A percentile compares a stretch with the other conserved stretches of the same genome.
Conservation (phyloP, 2,329 filamentous ascomycete species). For the Ilyonectria sp. region DNA sequence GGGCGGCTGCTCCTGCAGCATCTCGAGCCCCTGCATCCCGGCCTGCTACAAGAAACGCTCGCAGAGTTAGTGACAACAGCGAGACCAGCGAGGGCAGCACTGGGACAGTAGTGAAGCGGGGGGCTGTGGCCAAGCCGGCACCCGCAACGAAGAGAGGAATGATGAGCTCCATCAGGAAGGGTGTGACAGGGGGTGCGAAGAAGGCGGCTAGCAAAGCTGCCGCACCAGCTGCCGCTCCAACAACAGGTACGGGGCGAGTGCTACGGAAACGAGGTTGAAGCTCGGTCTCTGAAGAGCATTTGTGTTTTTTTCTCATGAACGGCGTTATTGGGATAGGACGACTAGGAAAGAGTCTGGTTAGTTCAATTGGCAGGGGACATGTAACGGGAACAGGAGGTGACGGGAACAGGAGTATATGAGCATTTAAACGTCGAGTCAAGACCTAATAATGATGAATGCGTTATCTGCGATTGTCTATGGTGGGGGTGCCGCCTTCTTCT, state of each 20-base stretch:
- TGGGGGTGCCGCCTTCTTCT: slow-evolving; percentile 64
- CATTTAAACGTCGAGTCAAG: slow-evolving; percentile 37
- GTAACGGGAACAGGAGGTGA: slow-evolving; percentile 30
- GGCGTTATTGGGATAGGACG: slow-evolving; percentile 41
- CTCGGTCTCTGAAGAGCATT: slow-evolving; percentile 3
- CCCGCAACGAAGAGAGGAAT: slow-evolving; percentile 64
- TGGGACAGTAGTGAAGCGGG: slow-evolving; percentile 75
- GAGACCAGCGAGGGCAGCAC: slow-evolving; percentile 76
- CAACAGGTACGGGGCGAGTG: slow-evolving; percentile 66
- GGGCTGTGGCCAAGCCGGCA: slow-evolving; percentile 55
- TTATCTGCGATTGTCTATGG: slow-evolving; percentile 36
- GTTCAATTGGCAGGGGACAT: slow-evolving; percentile 34
- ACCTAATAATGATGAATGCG: slow-evolving; percentile 40
- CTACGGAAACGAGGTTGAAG: slow-evolving; percentile 67
- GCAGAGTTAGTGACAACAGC: slow-evolving; percentile 72
- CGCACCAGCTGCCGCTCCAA: slow-evolving; percentile 57
- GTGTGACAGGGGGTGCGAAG: slow-evolving; percentile 64
- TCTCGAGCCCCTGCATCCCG: slow-evolving; percentile 54
- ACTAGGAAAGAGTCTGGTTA: slow-evolving; percentile 33
- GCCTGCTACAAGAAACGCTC: slow-evolving; percentile 63
- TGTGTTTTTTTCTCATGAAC: slow-evolving; percentile 32
- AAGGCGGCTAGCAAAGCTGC: slow-evolving; percentile 62
- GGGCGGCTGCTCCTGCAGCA: slow-evolving; percentile 55
- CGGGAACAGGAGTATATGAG: slow-evolving; percentile 36
- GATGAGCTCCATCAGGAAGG: slow-evolving; percentile 69